These are phyloP conservation scores for Chaetothyriales sp. DNA, from an alignment of 2,329 filamentous ascomycete genomes.

Conservation along the genomic window DNA sequence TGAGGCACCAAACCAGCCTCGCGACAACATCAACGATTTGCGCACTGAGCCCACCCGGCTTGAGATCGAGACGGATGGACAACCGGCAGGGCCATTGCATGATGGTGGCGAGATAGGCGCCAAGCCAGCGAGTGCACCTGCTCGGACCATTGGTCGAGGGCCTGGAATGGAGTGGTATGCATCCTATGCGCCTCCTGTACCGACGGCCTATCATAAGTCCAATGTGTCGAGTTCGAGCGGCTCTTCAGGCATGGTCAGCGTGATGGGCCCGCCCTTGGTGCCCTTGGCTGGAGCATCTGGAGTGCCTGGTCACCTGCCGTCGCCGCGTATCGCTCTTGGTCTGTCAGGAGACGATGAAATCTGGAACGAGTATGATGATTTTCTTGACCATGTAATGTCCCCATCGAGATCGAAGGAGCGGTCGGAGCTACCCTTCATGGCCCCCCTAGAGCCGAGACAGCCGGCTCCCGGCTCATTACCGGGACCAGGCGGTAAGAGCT, in stretches of 20 bases:
- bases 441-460: not conserved
- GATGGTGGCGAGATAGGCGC: conserved; percentile 19
- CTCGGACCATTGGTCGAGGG: not conserved
- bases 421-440: not conserved
- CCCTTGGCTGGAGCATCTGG: not conserved
- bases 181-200: not conserved
- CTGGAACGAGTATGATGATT: conserved; percentile 87
- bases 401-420: conserved; percentile 19
- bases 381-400: conserved; percentile 58
- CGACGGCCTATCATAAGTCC: conserved; percentile 44
- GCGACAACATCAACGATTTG: conserved; percentile 20
- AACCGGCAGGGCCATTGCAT: conserved; percentile 19
- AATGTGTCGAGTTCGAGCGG: conserved; percentile 52
- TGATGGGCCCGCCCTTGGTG: conserved; percentile 19
- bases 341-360: conserved; percentile 60
- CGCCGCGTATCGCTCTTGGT: not conserved
- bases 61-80: conserved; percentile 15
- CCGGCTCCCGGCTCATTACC: not conserved
- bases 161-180: not conserved
- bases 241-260: conserved; percentile 46
- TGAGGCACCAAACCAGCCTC: conserved; percentile 24
- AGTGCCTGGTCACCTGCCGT: not conserved
- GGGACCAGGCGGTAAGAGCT: not conserved
- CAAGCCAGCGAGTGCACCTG: conserved; percentile 24
- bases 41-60: conserved; percentile 17